Conservation (phyloP, 352 stramenopile species). For the Phytopythium aichiense region DNA sequence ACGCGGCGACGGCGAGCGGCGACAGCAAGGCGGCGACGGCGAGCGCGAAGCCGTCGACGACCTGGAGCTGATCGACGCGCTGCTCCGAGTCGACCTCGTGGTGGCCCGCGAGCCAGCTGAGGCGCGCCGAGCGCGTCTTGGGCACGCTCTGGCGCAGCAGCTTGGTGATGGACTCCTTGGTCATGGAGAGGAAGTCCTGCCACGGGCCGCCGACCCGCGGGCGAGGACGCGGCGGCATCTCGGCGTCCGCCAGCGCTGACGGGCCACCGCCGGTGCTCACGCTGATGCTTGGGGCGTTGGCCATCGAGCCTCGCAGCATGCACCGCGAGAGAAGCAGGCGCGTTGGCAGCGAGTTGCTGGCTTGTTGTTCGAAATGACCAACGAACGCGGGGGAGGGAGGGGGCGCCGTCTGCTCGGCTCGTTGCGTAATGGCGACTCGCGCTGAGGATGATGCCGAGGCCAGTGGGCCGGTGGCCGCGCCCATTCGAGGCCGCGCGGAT, state of each 20-base stretch:
- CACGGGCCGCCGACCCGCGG: slow-evolving; percentile 23
- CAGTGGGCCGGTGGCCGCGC: background rate
- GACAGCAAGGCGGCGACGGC: slow-evolving; percentile 16
- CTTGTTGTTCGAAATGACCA: slow-evolving; percentile 4
- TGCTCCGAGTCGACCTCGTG: slow-evolving; percentile 22
- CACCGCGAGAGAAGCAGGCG: background rate
- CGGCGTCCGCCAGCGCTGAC: too few relatives aligned
- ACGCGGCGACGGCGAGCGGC: slow-evolving; percentile 11
- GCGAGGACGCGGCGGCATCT: background rate
- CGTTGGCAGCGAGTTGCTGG: background rate
- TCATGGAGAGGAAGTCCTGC: slow-evolving; percentile 26
- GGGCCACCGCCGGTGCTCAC: too few relatives aligned
- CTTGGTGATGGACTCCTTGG: slow-evolving; percentile 34
- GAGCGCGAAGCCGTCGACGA: slow-evolving; percentile 26
- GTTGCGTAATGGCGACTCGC: background rate
- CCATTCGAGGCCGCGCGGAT: background rate
- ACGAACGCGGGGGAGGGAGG: background rate
- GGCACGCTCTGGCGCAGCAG: slow-evolving; percentile 28
- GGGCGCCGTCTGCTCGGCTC: background rate
- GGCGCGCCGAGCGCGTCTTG: slow-evolving; percentile 25
- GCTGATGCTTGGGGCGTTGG: background rate
- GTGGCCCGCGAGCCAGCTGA: slow-evolving; percentile 23
- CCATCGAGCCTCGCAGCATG: background rate
- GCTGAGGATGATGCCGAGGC: background rate
- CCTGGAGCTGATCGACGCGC: slow-evolving; percentile 12